Conservation (phyloP, 176 grass and related monocot species). For the Eleusine indica region DNA sequence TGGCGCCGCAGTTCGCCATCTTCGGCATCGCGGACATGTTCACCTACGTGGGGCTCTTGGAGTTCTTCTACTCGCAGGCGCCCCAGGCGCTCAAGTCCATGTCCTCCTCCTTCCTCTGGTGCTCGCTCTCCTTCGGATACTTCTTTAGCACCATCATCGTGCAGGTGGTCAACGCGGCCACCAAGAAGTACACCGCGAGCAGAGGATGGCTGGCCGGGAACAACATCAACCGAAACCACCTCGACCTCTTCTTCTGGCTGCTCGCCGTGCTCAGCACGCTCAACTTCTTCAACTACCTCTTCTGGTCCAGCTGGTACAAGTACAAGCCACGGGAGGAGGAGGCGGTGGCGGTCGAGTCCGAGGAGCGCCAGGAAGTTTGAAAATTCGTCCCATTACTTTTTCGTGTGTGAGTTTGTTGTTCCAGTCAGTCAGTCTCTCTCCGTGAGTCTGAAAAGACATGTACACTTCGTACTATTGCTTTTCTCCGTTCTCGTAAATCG, state of each 20-base stretch:
- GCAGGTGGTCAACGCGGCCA: conserved; percentile 62
- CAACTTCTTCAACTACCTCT: conserved; percentile 74
- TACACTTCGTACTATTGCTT: not conserved
- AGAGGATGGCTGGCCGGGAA: conserved; percentile 61
- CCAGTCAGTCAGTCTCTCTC: not conserved
- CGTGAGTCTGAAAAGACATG: not conserved
- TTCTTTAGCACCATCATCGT: conserved; percentile 79
- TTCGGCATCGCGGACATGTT: conserved; percentile 89
- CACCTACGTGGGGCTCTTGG: conserved; percentile 66
- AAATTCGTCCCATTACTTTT: not conserved
- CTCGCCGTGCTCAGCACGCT: conserved; percentile 69
- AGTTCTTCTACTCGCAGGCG: conserved; percentile 87
- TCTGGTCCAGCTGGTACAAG: conserved; percentile 46
- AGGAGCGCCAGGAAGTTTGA: conserved; percentile 30
- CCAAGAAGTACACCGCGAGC: conserved; percentile 10
- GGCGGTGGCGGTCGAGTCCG: not conserved
- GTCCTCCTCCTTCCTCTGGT: conserved; percentile 65
- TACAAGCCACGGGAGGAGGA: conserved; percentile 37
- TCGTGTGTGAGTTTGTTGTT: too few relatives aligned
- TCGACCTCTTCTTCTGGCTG: conserved; percentile 88
- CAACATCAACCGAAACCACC: conserved; percentile 69
- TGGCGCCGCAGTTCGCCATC: conserved; percentile 67
- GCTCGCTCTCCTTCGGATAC: conserved; percentile 66
- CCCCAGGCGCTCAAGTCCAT: conserved; percentile 67
- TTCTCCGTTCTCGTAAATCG: not conserved